Percentiles rank a stretch among this genome's conserved stretches.
These are phyloP conservation scores for Cryptococcus jaspeensis DNA, from an alignment of 1,284 basidiomycete species.

Conservation along the genomic window DNA sequence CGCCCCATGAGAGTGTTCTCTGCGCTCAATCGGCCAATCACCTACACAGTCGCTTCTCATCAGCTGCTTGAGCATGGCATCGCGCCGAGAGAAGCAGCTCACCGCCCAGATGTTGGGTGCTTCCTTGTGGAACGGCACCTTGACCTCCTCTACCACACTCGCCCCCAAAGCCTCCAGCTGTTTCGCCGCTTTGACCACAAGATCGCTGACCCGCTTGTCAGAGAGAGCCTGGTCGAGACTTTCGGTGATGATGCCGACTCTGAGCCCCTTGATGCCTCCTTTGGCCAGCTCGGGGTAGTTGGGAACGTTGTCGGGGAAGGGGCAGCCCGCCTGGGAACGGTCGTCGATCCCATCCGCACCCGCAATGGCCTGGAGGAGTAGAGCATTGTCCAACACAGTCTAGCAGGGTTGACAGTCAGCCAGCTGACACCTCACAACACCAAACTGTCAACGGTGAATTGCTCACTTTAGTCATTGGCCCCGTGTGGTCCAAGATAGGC, in stretches of 20 bases:
- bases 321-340: constrained; percentile 52
- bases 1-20: constrained; percentile 5
- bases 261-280: constrained; percentile 45
- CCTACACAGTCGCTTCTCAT: background rate
- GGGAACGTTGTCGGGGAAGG: constrained; percentile 51
- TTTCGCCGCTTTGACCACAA: constrained; percentile 16
- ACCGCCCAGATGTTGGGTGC: constrained; percentile 25
- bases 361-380: constrained; percentile 54
- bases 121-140: constrained; percentile 25
- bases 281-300: constrained; percentile 43
- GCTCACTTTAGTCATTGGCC: constrained; percentile 24
- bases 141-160: constrained; percentile 18
- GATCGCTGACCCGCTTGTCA: constrained; percentile 18
- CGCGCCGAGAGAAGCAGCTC: background rate
- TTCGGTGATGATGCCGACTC: constrained; percentile 54
- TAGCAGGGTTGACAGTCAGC: constrained; percentile 5
- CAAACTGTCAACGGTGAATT: background rate
- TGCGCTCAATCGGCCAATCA: constrained; percentile 11
- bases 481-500: constrained; percentile 50
- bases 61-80: background rate
- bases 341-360: constrained; percentile 57
- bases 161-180: constrained; percentile 18
- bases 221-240: constrained; percentile 48
- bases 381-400: constrained; percentile 54
- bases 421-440: background rate